These are phyloP conservation scores for Alternaria sp. DNA, from an alignment of 2,329 filamentous ascomycete genomes.

Conservation along the genomic window DNA sequence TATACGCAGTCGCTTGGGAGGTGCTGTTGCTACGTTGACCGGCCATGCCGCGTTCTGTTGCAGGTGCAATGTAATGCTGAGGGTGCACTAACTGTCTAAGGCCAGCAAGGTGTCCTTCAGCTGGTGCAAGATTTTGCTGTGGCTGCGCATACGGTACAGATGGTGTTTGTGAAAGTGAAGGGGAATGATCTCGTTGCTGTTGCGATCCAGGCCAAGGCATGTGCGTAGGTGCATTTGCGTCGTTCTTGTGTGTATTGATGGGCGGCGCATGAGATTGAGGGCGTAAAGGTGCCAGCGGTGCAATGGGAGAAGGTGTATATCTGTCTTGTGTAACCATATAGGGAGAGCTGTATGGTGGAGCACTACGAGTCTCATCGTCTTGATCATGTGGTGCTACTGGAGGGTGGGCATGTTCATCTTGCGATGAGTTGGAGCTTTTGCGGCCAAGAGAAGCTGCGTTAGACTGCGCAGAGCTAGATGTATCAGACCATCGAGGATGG, in stretches of 20 bases:
- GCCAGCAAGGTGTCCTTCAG: not conserved
- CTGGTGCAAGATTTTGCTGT: slow-evolving; percentile 1
- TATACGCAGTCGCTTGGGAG: slow-evolving; percentile 1
- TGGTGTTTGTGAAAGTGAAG: not conserved
- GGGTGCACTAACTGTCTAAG: not conserved
- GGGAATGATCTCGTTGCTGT: not conserved
- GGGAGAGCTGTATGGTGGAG: not conserved
- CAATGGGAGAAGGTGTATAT: slow-evolving; percentile 13
- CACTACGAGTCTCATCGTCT: slow-evolving; percentile 1
- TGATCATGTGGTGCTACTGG: not conserved
- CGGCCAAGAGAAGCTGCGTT: slow-evolving; percentile 34
- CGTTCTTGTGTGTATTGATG: not conserved
- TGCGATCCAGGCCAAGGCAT: slow-evolving; percentile 13
- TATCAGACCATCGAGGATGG: slow-evolving; percentile 31
- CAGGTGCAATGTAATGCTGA: not conserved
- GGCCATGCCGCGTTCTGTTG: not conserved
- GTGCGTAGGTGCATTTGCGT: not conserved
- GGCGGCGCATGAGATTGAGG: slow-evolving; percentile 3
- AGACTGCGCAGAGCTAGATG: slow-evolving; percentile 36
- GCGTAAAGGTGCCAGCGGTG: slow-evolving; percentile 22
- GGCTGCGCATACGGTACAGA: not conserved
- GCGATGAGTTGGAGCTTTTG: slow-evolving; percentile 34
- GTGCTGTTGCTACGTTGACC: not conserved
- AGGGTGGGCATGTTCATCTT: slow-evolving; percentile 7
- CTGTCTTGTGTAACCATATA: slow-evolving; percentile 6